Evolutionary conservation across 2,329 filamentous ascomycete genomes (phyloP).

Genomic region (Neopestalotiopsis sp.): DNA sequence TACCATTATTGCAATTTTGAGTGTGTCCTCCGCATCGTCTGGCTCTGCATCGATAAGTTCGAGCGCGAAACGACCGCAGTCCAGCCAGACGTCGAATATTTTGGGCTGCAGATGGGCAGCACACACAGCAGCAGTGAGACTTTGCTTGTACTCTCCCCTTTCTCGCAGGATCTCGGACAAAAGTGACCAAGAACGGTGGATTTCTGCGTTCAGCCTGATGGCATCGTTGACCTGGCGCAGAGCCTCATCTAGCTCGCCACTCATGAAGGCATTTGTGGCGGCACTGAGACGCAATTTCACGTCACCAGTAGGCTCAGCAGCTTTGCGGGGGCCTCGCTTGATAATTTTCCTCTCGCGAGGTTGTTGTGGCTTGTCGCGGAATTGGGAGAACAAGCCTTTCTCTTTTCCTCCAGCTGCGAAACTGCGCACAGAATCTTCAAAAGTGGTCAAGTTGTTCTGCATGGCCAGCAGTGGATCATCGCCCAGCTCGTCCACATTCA

Average conservation of each 20-base stretch:
- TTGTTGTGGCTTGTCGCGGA: slow-evolving; percentile 12
- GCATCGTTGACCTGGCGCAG: slow-evolving; percentile 65
- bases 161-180: slow-evolving; percentile 67
- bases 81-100: slow-evolving; percentile 63
- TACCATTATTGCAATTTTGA: slow-evolving; percentile 62
- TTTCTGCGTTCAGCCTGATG: slow-evolving; percentile 72
- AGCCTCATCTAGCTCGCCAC: slow-evolving; percentile 64
- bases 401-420: slow-evolving; percentile 19
- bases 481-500: neutral
- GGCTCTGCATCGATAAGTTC: slow-evolving; percentile 53
- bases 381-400: slow-evolving; percentile 8
- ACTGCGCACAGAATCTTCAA: slow-evolving; percentile 22
- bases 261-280: slow-evolving; percentile 72
- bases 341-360: slow-evolving; percentile 18
- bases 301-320: slow-evolving; percentile 72
- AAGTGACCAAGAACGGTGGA: slow-evolving; percentile 68
- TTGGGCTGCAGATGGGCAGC: slow-evolving; percentile 69
- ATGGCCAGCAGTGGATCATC: slow-evolving; percentile 20
- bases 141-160: slow-evolving; percentile 60
- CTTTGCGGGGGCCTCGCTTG: slow-evolving; percentile 58
- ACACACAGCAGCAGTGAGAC: slow-evolving; percentile 64
- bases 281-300: slow-evolving; percentile 71
- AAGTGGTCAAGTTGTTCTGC: slow-evolving; percentile 21
- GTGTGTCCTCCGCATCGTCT: slow-evolving; percentile 49
- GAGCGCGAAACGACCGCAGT: slow-evolving; percentile 62